Evolutionary conservation across 2,329 filamentous ascomycete genomes (phyloP).

Genomic region (Fusarium subglutinans): DNA sequence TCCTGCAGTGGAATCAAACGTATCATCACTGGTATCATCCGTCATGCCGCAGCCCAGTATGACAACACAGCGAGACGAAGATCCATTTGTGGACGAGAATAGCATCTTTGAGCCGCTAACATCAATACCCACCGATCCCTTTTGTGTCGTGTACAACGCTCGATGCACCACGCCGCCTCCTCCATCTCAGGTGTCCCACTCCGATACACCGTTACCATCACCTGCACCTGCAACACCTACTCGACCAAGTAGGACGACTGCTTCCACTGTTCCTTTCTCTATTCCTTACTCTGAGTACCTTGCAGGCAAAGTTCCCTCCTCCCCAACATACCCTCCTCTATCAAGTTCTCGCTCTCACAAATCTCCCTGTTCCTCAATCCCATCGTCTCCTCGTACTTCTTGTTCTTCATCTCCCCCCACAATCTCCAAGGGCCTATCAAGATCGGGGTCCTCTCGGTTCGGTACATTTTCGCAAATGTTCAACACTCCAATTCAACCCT

Average conservation of each 20-base stretch:
- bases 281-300: slow-evolving; percentile 21
- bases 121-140: slow-evolving; percentile 31
- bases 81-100: slow-evolving; percentile 40
- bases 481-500: slow-evolving; percentile 36
- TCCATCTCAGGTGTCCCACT: slow-evolving; percentile 27
- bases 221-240: slow-evolving; percentile 31
- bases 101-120: slow-evolving; percentile 37
- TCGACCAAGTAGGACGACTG: slow-evolving; percentile 18
- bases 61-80: slow-evolving; percentile 24
- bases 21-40: slow-evolving; percentile 29
- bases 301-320: slow-evolving; percentile 18
- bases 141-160: slow-evolving; percentile 40
- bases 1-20: slow-evolving; percentile 18
- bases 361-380: slow-evolving; percentile 19
- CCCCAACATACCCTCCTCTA: slow-evolving; percentile 23
- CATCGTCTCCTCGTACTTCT: slow-evolving; percentile 39
- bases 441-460: slow-evolving; percentile 36
- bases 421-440: slow-evolving; percentile 42
- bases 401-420: slow-evolving; percentile 38
- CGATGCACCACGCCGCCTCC: slow-evolving; percentile 33
- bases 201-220: background rate
- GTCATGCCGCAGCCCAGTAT: slow-evolving; percentile 24
- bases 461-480: slow-evolving; percentile 42
- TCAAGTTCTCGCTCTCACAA: slow-evolving; percentile 3
- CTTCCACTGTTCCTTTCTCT: slow-evolving; percentile 15